A percentile compares a stretch with the other conserved stretches of the same genome.
These are phyloP conservation scores for Scopulariopsis brevicaulis DNA, from an alignment of 2,329 filamentous ascomycete genomes.

Conservation along the genomic window DNA sequence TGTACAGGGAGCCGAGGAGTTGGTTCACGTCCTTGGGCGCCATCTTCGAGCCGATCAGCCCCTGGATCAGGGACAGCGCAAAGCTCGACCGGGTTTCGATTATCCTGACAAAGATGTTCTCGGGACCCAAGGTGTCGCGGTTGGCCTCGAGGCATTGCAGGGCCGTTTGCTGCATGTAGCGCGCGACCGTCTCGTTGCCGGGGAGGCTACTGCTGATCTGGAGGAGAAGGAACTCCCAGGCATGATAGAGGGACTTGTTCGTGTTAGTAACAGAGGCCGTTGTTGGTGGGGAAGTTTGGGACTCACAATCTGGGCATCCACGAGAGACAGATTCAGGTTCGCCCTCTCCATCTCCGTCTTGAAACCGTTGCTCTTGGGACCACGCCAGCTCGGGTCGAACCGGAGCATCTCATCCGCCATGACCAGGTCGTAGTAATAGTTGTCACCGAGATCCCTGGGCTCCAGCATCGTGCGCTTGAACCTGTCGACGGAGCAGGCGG, in stretches of 20 bases:
- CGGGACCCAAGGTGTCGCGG: constrained; percentile 57
- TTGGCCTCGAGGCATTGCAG: constrained; percentile 73
- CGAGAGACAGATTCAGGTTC: constrained; percentile 82
- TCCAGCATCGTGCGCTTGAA: constrained; percentile 68
- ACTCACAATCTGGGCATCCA: constrained; percentile 80
- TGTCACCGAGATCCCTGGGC: constrained; percentile 53
- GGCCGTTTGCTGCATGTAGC: constrained; percentile 62
- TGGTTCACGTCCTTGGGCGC: constrained; percentile 38
- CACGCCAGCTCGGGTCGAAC: constrained; percentile 70
- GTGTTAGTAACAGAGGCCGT: constrained; percentile 12
- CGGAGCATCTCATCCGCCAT: constrained; percentile 65
- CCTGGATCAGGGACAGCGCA: constrained; percentile 71
- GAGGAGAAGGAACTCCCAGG: constrained; percentile 80
- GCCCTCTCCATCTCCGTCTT: constrained; percentile 72
- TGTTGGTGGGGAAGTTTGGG: neutral
- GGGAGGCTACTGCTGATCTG: constrained; percentile 64
- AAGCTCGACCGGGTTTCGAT: constrained; percentile 69
- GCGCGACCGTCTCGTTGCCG: constrained; percentile 42
- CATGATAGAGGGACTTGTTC: constrained; percentile 62
- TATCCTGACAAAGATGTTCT: constrained; percentile 72
- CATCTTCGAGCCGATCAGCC: constrained; percentile 51
- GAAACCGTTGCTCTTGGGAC: constrained; percentile 56
- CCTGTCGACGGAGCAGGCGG: constrained; percentile 59
- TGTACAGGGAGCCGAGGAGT: constrained; percentile 37
- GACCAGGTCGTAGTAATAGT: constrained; percentile 76